Evolutionary conservation across 306 rosid species (phyloP).

Genomic region (Quercus agrifolia): DNA sequence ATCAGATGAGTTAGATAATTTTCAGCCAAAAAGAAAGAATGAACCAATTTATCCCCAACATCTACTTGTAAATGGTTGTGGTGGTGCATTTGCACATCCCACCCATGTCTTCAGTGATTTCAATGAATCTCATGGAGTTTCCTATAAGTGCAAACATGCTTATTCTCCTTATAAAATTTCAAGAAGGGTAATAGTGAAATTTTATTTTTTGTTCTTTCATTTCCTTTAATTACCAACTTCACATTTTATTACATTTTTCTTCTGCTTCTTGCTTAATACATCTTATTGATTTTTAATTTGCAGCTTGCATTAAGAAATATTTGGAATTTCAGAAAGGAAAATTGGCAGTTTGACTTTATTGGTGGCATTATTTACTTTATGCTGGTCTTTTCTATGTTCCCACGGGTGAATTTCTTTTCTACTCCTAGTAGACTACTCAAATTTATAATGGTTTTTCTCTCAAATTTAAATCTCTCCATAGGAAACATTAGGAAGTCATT

Average conservation of each 20-base stretch:
- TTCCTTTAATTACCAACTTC: background rate
- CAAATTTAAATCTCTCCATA: too few species aligned
- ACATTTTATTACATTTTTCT: background rate
- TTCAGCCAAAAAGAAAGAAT: too few species aligned
- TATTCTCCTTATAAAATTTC: conserved; percentile 87
- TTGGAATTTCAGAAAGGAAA: conserved; percentile 90
- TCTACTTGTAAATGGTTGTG: conserved; percentile 93
- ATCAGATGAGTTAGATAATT: conserved; percentile 33
- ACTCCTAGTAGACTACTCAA: too few species aligned
- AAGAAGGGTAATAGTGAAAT: conserved; percentile 56
- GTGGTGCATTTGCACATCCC: conserved; percentile 97
- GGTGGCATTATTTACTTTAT: conserved; percentile 93
- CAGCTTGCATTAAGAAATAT: conserved; percentile 94
- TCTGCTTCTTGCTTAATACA: conserved; percentile 5
- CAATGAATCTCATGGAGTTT: conserved; percentile 41
- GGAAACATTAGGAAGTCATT: too few species aligned
- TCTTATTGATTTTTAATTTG: conserved; percentile 6
- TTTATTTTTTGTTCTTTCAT: conserved; percentile 7
- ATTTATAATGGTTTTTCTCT: too few species aligned
- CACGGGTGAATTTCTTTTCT: conserved; percentile 56
- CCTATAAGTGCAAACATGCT: conserved; percentile 70
- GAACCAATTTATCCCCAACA: conserved; percentile 60
- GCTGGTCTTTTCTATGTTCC: conserved; percentile 87
- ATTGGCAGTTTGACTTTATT: conserved; percentile 96
- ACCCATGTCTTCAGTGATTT: conserved; percentile 84